A percentile compares a stretch with the other conserved stretches of the same genome.
Evolutionary conservation across 2,329 filamentous ascomycete species (phyloP).

Genomic region (Plenodomus biglobosus): DNA sequence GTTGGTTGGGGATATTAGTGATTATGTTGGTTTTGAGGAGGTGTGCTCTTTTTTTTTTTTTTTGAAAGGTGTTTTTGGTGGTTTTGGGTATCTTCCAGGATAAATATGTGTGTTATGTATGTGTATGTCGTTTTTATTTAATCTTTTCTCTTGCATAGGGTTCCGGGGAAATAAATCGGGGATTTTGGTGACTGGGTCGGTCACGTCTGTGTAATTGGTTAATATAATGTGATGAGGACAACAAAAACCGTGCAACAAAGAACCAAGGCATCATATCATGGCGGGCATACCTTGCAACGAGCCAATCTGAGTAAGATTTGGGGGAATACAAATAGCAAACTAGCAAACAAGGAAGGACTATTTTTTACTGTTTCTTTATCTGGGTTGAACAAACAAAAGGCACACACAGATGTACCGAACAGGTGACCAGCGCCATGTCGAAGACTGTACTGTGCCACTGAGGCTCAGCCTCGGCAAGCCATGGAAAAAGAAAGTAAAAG

Average conservation of each 20-base stretch:
- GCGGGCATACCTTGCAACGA: neutral
- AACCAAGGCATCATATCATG: neutral
- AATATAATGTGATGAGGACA: neutral
- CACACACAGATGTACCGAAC: constrained; percentile 32
- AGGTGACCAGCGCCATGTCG: constrained; percentile 32
- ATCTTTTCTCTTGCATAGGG: neutral
- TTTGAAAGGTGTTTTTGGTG: no score
- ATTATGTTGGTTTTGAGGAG: neutral
- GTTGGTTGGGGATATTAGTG: no score
- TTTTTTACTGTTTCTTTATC: constrained; percentile 20
- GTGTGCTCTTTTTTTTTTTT: no score
- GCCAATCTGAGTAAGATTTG: neutral
- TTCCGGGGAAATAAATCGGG: neutral
- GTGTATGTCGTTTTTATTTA: no score
- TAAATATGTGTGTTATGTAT: no score
- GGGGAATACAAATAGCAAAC: no score
- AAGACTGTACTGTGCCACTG: constrained; percentile 25
- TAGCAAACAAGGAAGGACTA: constrained; percentile 11
- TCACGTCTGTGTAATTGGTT: constrained; percentile 2
- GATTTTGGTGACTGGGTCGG: neutral
- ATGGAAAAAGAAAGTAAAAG: constrained; percentile 10
- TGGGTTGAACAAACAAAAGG: constrained; percentile 10
- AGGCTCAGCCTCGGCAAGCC: constrained; percentile 23
- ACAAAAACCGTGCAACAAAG: constrained; percentile 9
- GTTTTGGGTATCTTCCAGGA: no score